Evolutionary conservation across 164 flowering plant genomes (phyloP), one percentile per base, ranked within the genome.

Genomic region (Warburgia ugandensis): DNA sequence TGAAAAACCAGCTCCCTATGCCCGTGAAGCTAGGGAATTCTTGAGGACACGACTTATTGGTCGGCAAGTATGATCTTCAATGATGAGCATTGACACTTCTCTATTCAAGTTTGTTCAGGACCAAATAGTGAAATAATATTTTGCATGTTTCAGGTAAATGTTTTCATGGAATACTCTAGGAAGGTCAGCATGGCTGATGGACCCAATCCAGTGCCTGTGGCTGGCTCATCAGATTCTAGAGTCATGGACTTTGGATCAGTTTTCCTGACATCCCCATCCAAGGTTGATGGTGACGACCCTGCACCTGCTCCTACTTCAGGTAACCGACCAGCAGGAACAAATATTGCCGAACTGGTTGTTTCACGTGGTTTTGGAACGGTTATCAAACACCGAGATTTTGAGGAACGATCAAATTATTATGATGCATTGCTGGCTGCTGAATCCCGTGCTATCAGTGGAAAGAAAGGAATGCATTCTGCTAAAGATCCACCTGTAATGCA

Each of bases 241-340:
- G 73, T 79, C 42, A 82, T 94, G 94, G 96, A 84, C 73, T 94
- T 94, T 76, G 99, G 99, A 42, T 77, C 99, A 2, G 87, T 94
- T 39, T 89, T 89, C 69, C 66, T 90, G 28, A 56, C 50, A 12
- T 72, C 90, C 52, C 68, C 80, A 17, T 27, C 68, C 3, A 83
- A 83, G 62, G 77, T 30, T 55, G 91, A 80, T 17, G 79, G 66
- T 22, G 85, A 76, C 61, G 92, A 70, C 33, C 45, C 70, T 2
- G 9, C 78, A 47, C 40, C 77, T 40, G 68, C 58, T 52, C 62
- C 79, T 28, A 36, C 79, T 31, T 39, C 77, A 27, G 74, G 62
- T 19, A 61, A 45, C 47, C 90, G 77, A 56, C 78, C 50, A 28
- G 45, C 74, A 30, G 91, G 95, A 25, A 44, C 43, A 31, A 94